Conservation (phyloP, 306 rosid species). For the Hippophae gyantsensis region DNA sequence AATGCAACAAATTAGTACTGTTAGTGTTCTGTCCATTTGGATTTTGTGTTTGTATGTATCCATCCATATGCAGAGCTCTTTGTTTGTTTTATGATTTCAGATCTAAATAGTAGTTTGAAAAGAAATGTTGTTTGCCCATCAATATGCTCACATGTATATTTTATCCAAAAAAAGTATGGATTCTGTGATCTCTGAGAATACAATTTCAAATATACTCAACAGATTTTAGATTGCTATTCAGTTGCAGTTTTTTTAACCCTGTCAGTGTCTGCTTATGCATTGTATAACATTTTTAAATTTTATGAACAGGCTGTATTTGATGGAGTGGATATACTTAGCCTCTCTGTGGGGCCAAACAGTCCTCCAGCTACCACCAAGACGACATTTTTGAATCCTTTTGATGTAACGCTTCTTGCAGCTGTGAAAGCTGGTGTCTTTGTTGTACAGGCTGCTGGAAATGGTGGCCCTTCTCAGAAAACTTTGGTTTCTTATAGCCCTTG, state of each 20-base stretch:
- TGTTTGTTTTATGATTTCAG: background rate
- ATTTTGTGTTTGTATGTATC: background rate
- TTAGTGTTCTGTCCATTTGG: background rate
- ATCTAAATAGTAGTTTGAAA: background rate
- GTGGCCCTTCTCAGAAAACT: conserved; percentile 96
- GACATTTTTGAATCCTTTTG: conserved; percentile 88
- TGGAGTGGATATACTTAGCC: conserved; percentile 98
- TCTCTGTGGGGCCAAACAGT: conserved; percentile 95
- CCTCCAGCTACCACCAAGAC: conserved; percentile 85
- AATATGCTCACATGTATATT: too few relatives aligned
- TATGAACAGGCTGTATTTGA: conserved; percentile 85
- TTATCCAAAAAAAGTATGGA: too few relatives aligned
- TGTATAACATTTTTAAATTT: conserved; percentile 8
- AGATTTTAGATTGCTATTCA: background rate
- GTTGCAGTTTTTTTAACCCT: background rate
- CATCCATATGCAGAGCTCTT: background rate
- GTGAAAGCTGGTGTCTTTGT: conserved; percentile 99
- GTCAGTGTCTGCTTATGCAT: background rate
- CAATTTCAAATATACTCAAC: background rate
- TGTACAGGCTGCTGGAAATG: conserved; percentile 99
- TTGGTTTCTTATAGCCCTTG: conserved; percentile 98
- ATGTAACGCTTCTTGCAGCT: conserved; percentile 97
- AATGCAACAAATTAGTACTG: conserved; percentile 4
- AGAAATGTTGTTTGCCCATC: background rate
- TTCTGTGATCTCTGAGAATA: too few relatives aligned